Conservation (phyloP, 306 rosid genomes). For the Dalbergia oliveri region DNA sequence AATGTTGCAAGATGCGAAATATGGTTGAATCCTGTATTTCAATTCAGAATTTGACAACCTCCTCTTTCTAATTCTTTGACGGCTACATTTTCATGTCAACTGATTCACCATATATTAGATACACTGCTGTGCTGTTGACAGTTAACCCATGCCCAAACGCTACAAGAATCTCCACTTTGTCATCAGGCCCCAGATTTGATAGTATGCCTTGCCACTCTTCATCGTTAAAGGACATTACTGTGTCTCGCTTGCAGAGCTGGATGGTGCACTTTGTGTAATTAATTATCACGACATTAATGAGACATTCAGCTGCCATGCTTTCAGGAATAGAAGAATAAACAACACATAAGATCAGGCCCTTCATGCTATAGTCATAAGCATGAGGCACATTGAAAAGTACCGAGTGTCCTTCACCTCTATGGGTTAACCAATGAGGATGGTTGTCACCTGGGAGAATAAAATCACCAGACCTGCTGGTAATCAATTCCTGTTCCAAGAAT, state of each 20-base stretch:
- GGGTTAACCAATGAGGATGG: conserved; percentile 33
- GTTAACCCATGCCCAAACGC: conserved; percentile 15
- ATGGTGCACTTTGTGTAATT: conserved; percentile 33
- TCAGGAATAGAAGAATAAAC: conserved; percentile 25
- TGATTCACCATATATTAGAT: conserved; percentile 16
- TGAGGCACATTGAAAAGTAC: conserved; percentile 24
- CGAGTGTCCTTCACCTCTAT: not conserved
- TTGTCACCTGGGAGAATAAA: conserved; percentile 20
- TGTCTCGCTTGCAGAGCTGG: conserved; percentile 34
- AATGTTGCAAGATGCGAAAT: too few relatives aligned
- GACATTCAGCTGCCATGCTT: conserved; percentile 5
- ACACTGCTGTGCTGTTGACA: not conserved
- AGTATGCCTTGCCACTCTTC: conserved; percentile 31
- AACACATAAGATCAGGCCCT: conserved; percentile 40
- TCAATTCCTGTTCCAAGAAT: conserved; percentile 25
- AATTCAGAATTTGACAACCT: not conserved
- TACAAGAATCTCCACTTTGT: conserved; percentile 35
- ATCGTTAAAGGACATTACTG: conserved; percentile 34
- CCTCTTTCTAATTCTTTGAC: not conserved
- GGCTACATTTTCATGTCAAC: not conserved
- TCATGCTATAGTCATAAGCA: not conserved
- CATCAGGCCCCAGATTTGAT: conserved; percentile 18
- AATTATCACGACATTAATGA: not conserved
- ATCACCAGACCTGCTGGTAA: not conserved
- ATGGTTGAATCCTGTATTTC: not conserved